Base-by-base conservation (phyloP, 164 flowering plant genomes). In the Aristolochia fimbriata region DNA sequence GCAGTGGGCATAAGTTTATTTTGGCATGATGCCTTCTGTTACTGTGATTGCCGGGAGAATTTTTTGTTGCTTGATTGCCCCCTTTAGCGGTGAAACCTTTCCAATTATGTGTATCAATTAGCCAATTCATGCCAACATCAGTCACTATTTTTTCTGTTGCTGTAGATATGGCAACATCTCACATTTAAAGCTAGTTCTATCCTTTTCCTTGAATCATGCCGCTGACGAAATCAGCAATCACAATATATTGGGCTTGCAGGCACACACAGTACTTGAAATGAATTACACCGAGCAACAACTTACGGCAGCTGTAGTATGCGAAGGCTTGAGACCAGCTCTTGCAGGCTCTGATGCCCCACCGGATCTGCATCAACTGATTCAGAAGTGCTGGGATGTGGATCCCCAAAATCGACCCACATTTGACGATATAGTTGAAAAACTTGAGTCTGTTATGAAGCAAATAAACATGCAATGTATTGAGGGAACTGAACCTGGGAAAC, bases 251-350 rank as follows among this genome's bases (percentile, higher is more conserved):
- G 57, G 23, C 54, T 62, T 65, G 57, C 81, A 88, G 98, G 98
- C 98, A 52, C 98, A 93, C 72, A 93, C 98, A 24, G 97, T 93
- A 49, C 79, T 89, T 55, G 98, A 93, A 80, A 93, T 93, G 97
- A 89, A 75, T 70, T 87, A 93, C 64, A 84, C 94, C 50, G 97
- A 89, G 74, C 98, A 93, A 78, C 83, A 83, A 78, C 98, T 93
- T 53, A 87, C 97, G 58, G 85, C 90, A 51, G 94, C 97, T 59
- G 83, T 93, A 51, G 94, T 82, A 23, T 83, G 94, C 64, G 85
- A 79, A 68, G 86, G 84, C 62, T 63, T 93, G 70, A 79, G 97
- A 41, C 97, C 98, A 31, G 80, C 60, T 76, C 84, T 87, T 60
- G 82, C 90, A 52, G 73, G 80, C 72, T 60, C 63, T 6, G 86